Evolutionary conservation across 305 asterid species (phyloP).

Genomic region (Ruellia speciosa): DNA sequence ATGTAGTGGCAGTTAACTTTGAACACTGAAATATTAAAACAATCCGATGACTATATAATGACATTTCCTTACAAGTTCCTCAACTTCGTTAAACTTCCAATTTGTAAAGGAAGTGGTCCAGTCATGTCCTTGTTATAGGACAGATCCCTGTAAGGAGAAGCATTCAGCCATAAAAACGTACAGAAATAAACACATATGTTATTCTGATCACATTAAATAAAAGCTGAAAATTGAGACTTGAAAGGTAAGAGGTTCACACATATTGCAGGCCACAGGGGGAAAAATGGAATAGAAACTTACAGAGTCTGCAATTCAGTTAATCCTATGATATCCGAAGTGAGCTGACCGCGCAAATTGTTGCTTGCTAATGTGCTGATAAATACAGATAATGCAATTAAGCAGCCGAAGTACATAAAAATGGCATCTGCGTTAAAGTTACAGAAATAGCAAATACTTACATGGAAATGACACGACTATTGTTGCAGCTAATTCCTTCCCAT

Average conservation of each 20-base stretch:
- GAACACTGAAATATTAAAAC: not conserved
- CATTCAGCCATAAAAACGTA: not conserved
- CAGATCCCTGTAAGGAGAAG: constrained; percentile 12
- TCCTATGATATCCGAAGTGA: constrained; percentile 45
- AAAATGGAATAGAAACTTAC: constrained; percentile 31
- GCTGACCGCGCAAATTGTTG: constrained; percentile 35
- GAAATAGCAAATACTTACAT: constrained; percentile 26
- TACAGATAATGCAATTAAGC: constrained; percentile 7
- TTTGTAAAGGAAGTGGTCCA: constrained; percentile 6
- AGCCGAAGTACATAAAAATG: not conserved
- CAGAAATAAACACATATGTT: not conserved
- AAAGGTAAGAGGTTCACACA: not conserved
- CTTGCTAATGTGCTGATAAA: constrained; percentile 45
- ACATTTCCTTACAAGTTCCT: constrained; percentile 8
- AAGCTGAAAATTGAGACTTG: not conserved
- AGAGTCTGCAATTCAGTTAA: constrained; percentile 41
- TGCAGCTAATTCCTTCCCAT: constrained; percentile 58
- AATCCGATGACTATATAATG: not conserved
- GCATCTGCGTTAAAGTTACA: not conserved
- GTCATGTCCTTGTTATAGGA: constrained; percentile 15
- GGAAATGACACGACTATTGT: constrained; percentile 31
- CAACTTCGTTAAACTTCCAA: constrained; percentile 8
- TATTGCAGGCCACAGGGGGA: not conserved
- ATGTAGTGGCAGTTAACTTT: constrained; percentile 21
- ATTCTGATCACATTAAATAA: not conserved